Base-by-base conservation (phyloP, 2,329 filamentous ascomycete genomes). In the Polychaeton citri region DNA sequence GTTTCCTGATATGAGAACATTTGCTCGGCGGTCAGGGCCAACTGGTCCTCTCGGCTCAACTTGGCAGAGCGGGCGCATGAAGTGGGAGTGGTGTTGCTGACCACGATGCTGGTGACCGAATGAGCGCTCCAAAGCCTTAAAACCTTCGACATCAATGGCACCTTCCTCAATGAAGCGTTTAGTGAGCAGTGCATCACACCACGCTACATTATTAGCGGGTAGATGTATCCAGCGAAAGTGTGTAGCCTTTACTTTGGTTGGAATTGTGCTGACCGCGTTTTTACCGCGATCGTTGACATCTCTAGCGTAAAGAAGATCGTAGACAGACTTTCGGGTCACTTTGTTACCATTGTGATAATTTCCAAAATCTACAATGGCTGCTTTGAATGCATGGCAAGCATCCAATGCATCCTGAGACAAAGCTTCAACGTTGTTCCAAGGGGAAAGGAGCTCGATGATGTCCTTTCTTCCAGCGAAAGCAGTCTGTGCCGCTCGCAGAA, bases 151-250 rank as follows among this genome's bases (percentile, higher is more conserved):
- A 48, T 79, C 74, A n/a, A 65, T 64, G 12, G 69, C 66, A 0
- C 72, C 72, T 24, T 72, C 69, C 50, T 79, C 75, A 21, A 79
- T 71, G 44, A 79, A 79, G 6, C 66, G 66, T 43, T 79, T 79
- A 1, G 73, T 72, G n/a, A 79, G 55, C 2, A 79, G 57, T 0
- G 72, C 67, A 52, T 79, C 74, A 4, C 73, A 68, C 75, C 75
- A 79, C 1, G 69, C 66, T 47, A 74, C 66, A 49, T 73, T 67
- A 37, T 65, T 65, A 0, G 59, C 62, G 12, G 62, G 62, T 4
- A 65, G 46, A 46, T 65, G 62, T 21, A 65, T 63, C 62, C 62
- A 65, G 15, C 62, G 48, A 28, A 65, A 64, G 17, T 46, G 52
- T 10, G 61, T 61, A 7, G 56, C 50, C 38, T 61, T 62, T 12